A percentile compares a stretch with the other conserved stretches of the same genome.
These are phyloP conservation scores for Phlegmacium glaucopus DNA, from an alignment of 768 basidiomycete species.

Conservation along the genomic window DNA sequence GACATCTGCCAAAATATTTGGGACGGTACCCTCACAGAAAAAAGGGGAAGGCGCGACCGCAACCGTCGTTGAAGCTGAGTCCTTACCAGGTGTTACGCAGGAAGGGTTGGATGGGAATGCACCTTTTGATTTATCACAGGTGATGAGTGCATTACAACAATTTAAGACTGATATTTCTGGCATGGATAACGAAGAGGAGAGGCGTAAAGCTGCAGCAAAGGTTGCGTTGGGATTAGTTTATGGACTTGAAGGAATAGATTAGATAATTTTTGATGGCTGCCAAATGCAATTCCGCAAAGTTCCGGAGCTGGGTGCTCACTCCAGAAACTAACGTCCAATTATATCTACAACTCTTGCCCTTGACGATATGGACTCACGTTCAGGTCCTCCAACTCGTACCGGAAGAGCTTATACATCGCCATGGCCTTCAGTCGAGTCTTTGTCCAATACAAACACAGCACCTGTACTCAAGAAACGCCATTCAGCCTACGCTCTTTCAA, in stretches of 20 bases:
- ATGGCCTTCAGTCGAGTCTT: neutral
- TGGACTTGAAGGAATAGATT: conserved; percentile 54
- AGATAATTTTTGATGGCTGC: neutral
- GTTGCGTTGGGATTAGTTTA: conserved; percentile 74
- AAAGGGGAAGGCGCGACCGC: neutral
- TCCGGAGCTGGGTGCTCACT: no score
- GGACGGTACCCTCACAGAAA: conserved; percentile 13
- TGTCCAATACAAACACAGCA: neutral
- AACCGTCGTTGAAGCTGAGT: neutral
- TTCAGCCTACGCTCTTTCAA: conserved; percentile 19
- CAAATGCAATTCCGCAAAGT: no score
- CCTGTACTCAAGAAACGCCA: conserved; percentile 10
- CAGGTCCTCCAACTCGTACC: no score
- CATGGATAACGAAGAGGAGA: conserved; percentile 60
- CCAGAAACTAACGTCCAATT: no score
- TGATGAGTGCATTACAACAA: conserved; percentile 58
- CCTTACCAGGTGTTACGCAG: neutral
- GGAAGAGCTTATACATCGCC: neutral
- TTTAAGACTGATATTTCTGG: conserved; percentile 74
- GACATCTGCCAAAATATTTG: conserved; percentile 51
- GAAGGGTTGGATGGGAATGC: conserved; percentile 26
- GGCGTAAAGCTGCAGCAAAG: conserved; percentile 63
- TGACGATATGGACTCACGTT: no score
- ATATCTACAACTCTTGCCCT: no score
- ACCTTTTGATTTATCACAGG: conserved; percentile 58